Percentiles rank a stretch among this genome's conserved stretches.
phyloP scores from a whole-genome alignment of 2,329 filamentous ascomycete genomes.

The Exophiala calicioides region DNA sequence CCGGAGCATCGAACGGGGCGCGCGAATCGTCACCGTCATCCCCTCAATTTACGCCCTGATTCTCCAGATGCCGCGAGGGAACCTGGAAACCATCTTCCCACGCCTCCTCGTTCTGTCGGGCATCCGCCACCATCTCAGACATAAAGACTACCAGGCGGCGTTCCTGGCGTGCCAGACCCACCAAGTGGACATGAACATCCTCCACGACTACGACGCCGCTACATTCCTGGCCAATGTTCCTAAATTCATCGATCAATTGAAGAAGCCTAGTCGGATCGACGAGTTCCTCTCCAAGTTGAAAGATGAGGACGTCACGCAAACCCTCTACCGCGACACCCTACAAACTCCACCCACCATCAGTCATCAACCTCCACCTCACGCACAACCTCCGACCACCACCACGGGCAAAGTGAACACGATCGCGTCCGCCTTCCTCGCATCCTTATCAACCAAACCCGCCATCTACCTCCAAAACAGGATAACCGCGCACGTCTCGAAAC shows the following conservation, averaged over 20 bases:
- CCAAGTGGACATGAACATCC: constrained; percentile 95
- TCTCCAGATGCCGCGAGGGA: constrained; percentile 93
- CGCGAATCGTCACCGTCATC: constrained; percentile 82
- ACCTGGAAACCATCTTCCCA: constrained; percentile 92
- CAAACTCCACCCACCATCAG: constrained; percentile 45
- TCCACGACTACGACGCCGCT: constrained; percentile 87
- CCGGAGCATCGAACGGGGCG: constrained; percentile 86
- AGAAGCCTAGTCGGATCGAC: constrained; percentile 79
- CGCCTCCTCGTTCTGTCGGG: constrained; percentile 89
- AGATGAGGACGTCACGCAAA: constrained; percentile 89
- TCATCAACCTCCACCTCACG: constrained; percentile 20
- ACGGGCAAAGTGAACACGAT: constrained; percentile 79
- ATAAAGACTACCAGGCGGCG: constrained; percentile 77
- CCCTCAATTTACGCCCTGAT: constrained; percentile 83
- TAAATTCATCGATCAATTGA: constrained; percentile 80
- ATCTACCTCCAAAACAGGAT: constrained; percentile 85
- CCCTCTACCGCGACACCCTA: constrained; percentile 88
- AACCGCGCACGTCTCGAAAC: constrained; percentile 92
- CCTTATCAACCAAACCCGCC: constrained; percentile 62
- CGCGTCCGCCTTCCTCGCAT: constrained; percentile 77
- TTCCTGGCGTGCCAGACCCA: constrained; percentile 89
- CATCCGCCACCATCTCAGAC: constrained; percentile 77
- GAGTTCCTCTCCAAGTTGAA: constrained; percentile 84
- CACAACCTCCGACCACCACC: constrained; percentile 18
- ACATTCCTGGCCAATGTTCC: constrained; percentile 78